phyloP scores from a whole-genome alignment of 805 yeast species.

The Starmerella floricola region DNA sequence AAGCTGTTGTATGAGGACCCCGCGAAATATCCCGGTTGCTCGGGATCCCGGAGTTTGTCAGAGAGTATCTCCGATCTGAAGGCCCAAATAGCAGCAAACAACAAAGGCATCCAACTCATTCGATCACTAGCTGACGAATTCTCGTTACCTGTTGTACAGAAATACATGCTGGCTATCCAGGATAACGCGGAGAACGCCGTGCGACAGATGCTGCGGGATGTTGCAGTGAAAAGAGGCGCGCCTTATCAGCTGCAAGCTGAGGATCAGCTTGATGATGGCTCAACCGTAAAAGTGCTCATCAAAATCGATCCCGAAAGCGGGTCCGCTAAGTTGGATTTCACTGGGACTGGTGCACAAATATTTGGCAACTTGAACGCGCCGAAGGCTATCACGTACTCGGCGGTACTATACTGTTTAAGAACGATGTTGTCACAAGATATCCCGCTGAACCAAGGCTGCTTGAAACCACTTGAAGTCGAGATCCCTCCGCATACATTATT shows the following conservation, averaged over 20 bases:
- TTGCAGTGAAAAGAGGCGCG: constrained; percentile 32
- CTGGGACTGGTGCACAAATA: constrained; percentile 76
- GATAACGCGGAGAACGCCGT: constrained; percentile 66
- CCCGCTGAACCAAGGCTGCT: constrained; percentile 89
- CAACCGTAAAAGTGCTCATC: constrained; percentile 24
- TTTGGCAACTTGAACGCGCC: constrained; percentile 92
- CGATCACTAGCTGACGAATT: constrained; percentile 50
- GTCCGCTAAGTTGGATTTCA: constrained; percentile 65
- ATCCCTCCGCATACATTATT: constrained; percentile 54
- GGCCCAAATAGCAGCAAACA: constrained; percentile 83
- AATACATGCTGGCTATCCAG: constrained; percentile 74
- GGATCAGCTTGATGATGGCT: constrained; percentile 31
- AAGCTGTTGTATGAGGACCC: constrained; percentile 58
- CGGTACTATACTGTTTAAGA: constrained; percentile 75
- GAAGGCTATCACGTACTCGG: constrained; percentile 75
- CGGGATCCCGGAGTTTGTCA: constrained; percentile 72
- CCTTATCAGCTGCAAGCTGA: constrained; percentile 19
- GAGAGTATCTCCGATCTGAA: constrained; percentile 78
- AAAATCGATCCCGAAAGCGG: constrained; percentile 41
- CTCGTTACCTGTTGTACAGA: constrained; percentile 44
- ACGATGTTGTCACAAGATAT: constrained; percentile 76
- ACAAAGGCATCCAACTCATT: constrained; percentile 64
- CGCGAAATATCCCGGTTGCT: constrained; percentile 69
- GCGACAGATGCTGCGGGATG: constrained; percentile 38
- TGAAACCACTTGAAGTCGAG: constrained; percentile 58